Base-by-base conservation (phyloP, 495 filamentous ascomycete species). In the Elasticomyces elasticus region DNA sequence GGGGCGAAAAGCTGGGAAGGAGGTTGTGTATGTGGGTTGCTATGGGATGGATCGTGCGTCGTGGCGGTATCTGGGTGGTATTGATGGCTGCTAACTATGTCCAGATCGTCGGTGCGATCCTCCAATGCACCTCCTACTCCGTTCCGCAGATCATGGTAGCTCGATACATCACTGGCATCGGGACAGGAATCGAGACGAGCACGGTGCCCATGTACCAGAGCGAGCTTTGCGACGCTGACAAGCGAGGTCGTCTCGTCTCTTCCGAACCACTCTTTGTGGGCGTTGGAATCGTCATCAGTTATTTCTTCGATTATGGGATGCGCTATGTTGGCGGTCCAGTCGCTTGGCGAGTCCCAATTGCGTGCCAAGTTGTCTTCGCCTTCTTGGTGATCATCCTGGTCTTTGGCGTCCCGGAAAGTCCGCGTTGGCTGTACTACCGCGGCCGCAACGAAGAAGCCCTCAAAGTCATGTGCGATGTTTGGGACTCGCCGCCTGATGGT, bases 401-500 rank as follows among this genome's bases (percentile, higher is more conserved):
- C 5, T 68, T 68, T 48, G 66, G 66, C 15, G 23, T 69, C 9
- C 66, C 66, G 22, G 66, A 69, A 44, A 56, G 52, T 1, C 66
- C 66, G 10, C 28, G 66, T 23, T 67, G 65, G 54, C 59, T 69
- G 0, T 75, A 73, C 51, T 66, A 68, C 13, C 62, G 71, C 46
- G 71, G 65, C 6, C 60, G 66, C 1, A 62, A 66, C 28, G 64
- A 69, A 5, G 74, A 77, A 51, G 76, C 74, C 0, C 58, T 76
- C 10, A 64, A 72, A 50, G 71, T 78, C 13, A 67, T 78, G 15
- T 74, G 74, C 54, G 70, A 75, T 53, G 69, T 77, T 5, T 72
- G 74, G 59, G 69, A 76, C 51, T 59, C 55, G 10, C 51, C 54
- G 7, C 63, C 71, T 0, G 67, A 74, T 35, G 52, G 72, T 24